Evolutionary conservation across 2,329 filamentous ascomycete genomes (phyloP), one percentile per base, ranked within the genome.

Genomic region (Aureobasidium subglaciale): DNA sequence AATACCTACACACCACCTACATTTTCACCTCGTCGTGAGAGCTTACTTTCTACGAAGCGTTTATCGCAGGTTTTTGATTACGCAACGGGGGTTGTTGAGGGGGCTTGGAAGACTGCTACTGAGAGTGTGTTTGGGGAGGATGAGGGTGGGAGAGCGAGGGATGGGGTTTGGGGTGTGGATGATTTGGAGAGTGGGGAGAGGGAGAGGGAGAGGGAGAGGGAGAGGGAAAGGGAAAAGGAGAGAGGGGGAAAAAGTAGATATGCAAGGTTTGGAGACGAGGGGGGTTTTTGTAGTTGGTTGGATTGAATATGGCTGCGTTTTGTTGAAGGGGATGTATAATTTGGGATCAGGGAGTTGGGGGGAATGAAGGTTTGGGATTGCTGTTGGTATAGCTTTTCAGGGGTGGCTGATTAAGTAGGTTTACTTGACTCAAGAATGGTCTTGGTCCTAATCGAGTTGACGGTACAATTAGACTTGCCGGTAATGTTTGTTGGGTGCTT

Each of bases 1-100:
- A 52, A 52, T 7, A 52, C 48, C 16, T 41, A 52, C 35, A 52
- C 48, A 7, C 48, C 48, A 2, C 48, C 48, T 2, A 41, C 48
- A 2, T 52, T 52, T 2, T 30, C 25, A 1, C 35, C 30, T 1
- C 25, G 35, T 1, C 24, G 48, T 0, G 35, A 41, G 13, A 32
- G 25, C 15, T 6, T 52, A 0, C 16, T 52, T 1, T 13, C 10
- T 2, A 30, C 35, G 0, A 38, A 52, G 5, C 25, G 48, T 2
- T 3, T 52, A 0, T 52, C 48, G 1, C 20, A 27, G 15, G 48
- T n/a, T 8, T 41, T 40, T n/a, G 48, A 52, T 5, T 41, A n/a
- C 4, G 48, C 48, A 2, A 6, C 10, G 1, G 6, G 1, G 3
- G 8, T 35, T n/a, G 24, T 37, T 0, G n/a, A 15, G 3, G 25